Conservation (phyloP, 441 rosid genomes). For the Corymbia citriodora region DNA sequence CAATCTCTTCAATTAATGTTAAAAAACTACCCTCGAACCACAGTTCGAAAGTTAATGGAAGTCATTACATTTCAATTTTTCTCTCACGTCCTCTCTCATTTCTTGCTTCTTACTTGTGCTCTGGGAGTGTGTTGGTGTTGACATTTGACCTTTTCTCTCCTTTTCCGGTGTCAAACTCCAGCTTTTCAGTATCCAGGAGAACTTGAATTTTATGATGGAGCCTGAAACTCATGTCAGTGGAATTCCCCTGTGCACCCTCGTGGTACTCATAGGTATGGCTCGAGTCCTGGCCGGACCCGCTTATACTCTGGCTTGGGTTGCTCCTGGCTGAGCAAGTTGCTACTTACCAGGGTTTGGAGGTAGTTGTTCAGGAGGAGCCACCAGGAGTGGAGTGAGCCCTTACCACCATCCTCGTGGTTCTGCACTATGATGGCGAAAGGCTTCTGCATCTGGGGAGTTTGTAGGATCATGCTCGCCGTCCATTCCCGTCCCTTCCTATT, state of each 20-base stretch:
- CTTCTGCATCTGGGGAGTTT: background rate
- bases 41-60: background rate
- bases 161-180: background rate
- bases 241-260: background rate
- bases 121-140: background rate
- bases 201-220: background rate
- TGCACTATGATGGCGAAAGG: background rate
- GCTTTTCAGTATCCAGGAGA: background rate
- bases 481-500: background rate
- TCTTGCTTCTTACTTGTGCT: background rate
- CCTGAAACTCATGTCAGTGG: background rate
- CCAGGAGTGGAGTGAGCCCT: background rate
- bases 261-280: background rate
- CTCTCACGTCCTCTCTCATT: background rate
- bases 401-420: background rate
- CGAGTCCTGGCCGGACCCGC: background rate
- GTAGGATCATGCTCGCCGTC: background rate
- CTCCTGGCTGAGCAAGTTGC: background rate
- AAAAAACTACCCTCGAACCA: rapidly evolving
- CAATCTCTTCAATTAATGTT: background rate
- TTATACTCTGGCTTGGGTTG: background rate
- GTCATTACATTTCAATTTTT: background rate
- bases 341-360: background rate
- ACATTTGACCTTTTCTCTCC: background rate
- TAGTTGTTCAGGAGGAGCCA: background rate